A percentile compares a stretch with the other conserved stretches of the same genome.
phyloP scores from a whole-genome alignment of 140 eudicot genomes.

The Anethum foeniculum region DNA sequence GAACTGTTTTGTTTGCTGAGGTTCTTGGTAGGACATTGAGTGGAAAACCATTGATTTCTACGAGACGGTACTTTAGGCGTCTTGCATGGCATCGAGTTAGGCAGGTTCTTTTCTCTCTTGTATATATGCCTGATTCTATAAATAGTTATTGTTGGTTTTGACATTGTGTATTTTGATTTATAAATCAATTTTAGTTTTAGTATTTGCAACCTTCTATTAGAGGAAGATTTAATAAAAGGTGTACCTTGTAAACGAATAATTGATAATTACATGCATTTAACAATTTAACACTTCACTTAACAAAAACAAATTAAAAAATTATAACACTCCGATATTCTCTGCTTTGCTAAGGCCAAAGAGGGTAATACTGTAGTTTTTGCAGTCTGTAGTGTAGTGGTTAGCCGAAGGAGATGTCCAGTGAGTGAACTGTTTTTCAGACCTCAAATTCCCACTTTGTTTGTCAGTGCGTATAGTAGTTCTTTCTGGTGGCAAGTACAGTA shows the following conservation, averaged over 20 bases:
- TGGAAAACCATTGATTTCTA: constrained; percentile 77
- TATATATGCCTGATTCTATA: constrained; percentile 5
- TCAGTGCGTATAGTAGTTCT: background rate
- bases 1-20: constrained; percentile 84
- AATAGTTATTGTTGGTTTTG: background rate
- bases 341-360: background rate
- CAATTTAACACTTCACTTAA: background rate
- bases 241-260: background rate
- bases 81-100: constrained; percentile 99
- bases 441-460: background rate
- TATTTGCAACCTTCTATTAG: background rate
- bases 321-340: background rate
- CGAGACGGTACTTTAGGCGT: constrained; percentile 57
- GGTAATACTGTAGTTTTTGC: background rate
- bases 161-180: background rate
- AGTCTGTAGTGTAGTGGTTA: background rate
- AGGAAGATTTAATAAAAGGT: background rate
- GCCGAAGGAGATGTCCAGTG: background rate
- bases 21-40: constrained; percentile 89
- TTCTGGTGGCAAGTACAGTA: background rate
- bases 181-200: background rate
- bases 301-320: background rate
- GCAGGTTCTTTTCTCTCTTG: constrained; percentile 95
- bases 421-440: background rate
- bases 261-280: background rate